phyloP scores from a whole-genome alignment of 768 basidiomycete genomes.

The Mycena vitilis region DNA sequence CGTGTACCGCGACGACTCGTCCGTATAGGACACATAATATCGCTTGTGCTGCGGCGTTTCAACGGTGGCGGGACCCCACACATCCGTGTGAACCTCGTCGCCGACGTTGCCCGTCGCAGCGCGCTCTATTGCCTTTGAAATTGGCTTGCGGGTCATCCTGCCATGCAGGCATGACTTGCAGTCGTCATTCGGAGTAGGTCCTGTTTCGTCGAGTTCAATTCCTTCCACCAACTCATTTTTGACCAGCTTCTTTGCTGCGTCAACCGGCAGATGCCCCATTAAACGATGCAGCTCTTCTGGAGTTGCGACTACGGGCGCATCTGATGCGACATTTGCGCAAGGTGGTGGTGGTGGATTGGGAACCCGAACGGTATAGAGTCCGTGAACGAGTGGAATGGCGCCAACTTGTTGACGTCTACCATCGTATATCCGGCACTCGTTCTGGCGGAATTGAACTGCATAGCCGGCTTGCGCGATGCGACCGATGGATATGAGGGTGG shows the following conservation, averaged over 20 bases:
- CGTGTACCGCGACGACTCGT: constrained; percentile 44
- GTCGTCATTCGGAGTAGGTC: constrained; percentile 28
- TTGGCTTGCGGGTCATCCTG: constrained; percentile 42
- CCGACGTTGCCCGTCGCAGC: constrained; percentile 39
- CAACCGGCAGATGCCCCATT: constrained; percentile 42
- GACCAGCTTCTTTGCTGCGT: constrained; percentile 40
- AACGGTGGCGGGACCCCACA: constrained; percentile 49
- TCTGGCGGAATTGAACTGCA: constrained; percentile 37
- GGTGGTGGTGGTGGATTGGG: background rate
- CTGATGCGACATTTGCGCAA: background rate
- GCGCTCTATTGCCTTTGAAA: constrained; percentile 40
- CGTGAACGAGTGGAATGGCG: background rate
- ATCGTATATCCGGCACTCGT: constrained; percentile 38
- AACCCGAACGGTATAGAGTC: constrained; percentile 5
- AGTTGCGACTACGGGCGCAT: constrained; percentile 14
- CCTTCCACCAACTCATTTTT: constrained; percentile 42
- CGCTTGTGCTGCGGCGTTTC: constrained; percentile 34
- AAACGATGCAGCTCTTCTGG: constrained; percentile 40
- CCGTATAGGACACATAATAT: constrained; percentile 50
- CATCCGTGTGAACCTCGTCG: constrained; percentile 47
- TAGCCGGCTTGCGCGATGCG: constrained; percentile 42
- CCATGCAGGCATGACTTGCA: constrained; percentile 46
- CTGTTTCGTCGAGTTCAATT: constrained; percentile 39
- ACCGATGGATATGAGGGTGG: constrained; percentile 22
- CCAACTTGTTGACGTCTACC: background rate